phyloP scores from a whole-genome alignment of 495 filamentous ascomycete genomes.

The Jackrogersella multiformis region DNA sequence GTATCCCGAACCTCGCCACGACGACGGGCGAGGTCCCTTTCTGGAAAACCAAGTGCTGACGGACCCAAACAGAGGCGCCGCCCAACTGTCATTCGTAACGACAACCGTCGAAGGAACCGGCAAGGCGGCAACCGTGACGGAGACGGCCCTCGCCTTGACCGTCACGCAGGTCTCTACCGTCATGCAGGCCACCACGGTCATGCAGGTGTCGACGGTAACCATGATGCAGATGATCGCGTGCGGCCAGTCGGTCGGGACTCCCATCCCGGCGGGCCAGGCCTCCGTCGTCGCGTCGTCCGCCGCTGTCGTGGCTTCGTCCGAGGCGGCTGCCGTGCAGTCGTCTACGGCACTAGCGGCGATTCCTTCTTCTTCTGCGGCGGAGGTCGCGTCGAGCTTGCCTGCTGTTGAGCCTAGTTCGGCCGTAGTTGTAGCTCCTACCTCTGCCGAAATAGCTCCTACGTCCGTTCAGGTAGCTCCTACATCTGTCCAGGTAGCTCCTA shows the following conservation, averaged over 20 bases:
- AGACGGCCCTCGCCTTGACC: conserved; percentile 53
- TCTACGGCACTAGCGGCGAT: conserved; percentile 6
- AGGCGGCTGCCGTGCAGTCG: conserved; percentile 3
- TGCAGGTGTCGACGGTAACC: conserved; percentile 38
- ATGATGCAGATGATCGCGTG: conserved; percentile 45
- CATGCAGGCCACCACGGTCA: conserved; percentile 43
- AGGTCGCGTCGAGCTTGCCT: neutral
- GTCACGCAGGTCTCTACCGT: conserved; percentile 34
- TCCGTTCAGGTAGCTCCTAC: too few relatives aligned
- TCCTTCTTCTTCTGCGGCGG: neutral
- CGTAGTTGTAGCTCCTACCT: too few relatives aligned
- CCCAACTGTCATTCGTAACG: conserved; percentile 52
- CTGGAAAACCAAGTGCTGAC: too few relatives aligned
- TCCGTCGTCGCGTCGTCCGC: conserved; percentile 40
- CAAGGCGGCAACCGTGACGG: conserved; percentile 49
- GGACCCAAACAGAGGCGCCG: too few relatives aligned
- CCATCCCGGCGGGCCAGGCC: conserved; percentile 26
- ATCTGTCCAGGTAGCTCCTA: too few relatives aligned
- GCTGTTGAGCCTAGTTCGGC: neutral
- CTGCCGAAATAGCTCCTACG: too few relatives aligned
- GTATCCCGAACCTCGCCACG: too few relatives aligned
- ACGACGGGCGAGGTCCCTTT: too few relatives aligned
- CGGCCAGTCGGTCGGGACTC: conserved; percentile 21
- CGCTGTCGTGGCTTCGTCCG: conserved; percentile 31
- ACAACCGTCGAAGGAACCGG: conserved; percentile 51